Conservation (phyloP, 1,284 basidiomycete species). For the Malassezia equina region DNA sequence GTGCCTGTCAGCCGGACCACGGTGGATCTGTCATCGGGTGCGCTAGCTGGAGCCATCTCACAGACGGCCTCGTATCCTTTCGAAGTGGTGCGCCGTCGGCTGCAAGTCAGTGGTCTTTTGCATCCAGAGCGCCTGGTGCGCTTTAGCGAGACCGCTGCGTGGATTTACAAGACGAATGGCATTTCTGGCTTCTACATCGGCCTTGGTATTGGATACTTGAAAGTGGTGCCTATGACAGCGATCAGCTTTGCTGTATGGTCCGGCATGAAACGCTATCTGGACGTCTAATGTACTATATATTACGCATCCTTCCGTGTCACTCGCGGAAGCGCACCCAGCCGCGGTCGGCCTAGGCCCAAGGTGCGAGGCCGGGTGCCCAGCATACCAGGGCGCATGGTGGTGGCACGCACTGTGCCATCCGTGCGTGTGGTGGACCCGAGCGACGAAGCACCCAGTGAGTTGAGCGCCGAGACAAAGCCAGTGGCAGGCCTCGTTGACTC, state of each 20-base stretch:
- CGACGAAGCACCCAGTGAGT: background rate
- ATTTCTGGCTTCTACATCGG: slow-evolving; percentile 89
- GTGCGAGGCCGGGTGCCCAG: background rate
- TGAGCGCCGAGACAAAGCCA: slow-evolving; percentile 7
- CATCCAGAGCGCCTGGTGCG: slow-evolving; percentile 37
- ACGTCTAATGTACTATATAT: slow-evolving; percentile 20
- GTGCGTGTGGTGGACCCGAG: background rate
- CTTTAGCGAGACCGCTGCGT: slow-evolving; percentile 41
- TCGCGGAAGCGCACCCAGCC: background rate
- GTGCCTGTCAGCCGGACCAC: slow-evolving; percentile 37
- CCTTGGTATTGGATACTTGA: slow-evolving; percentile 81
- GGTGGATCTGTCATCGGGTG: slow-evolving; percentile 66
- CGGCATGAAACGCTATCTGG: slow-evolving; percentile 45
- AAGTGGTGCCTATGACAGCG: slow-evolving; percentile 88
- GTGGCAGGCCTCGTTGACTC: background rate
- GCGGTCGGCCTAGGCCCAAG: background rate
- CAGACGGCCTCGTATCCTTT: slow-evolving; percentile 94
- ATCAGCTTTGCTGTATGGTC: slow-evolving; percentile 46
- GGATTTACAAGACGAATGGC: slow-evolving; percentile 63
- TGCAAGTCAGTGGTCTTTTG: slow-evolving; percentile 73
- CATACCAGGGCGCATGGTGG: background rate
- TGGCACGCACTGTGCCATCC: background rate
- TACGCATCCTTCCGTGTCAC: background rate
- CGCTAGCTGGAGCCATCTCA: slow-evolving; percentile 73
- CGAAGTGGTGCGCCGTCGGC: slow-evolving; percentile 80